phyloP scores from a whole-genome alignment of 768 basidiomycete genomes.

The Leucocoprinus birnbaumii region DNA sequence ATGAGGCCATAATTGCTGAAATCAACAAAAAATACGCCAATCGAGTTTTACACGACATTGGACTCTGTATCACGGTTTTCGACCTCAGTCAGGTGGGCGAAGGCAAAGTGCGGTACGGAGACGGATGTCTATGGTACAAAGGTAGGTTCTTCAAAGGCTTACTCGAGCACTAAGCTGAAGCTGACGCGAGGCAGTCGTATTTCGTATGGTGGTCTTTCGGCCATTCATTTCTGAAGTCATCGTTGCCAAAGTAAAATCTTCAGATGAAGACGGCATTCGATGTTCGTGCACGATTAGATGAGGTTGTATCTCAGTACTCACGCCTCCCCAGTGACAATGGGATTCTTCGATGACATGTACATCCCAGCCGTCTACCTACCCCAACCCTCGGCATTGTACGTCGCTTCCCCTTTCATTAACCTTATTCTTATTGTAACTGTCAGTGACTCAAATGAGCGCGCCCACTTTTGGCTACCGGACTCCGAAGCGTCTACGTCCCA shows the following conservation, averaged over 20 bases:
- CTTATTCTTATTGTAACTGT: neutral
- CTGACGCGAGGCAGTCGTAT: slow-evolving; percentile 55
- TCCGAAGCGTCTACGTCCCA: slow-evolving; percentile 48
- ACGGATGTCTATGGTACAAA: slow-evolving; percentile 94
- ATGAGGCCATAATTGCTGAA: slow-evolving; percentile 78
- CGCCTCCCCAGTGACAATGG: slow-evolving; percentile 62
- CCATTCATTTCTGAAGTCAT: slow-evolving; percentile 91
- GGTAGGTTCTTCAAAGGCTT: slow-evolving; percentile 38
- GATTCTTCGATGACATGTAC: slow-evolving; percentile 94
- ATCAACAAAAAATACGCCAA: slow-evolving; percentile 97
- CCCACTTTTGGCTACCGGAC: slow-evolving; percentile 80
- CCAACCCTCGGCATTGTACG: slow-evolving; percentile 77
- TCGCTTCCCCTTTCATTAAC: neutral
- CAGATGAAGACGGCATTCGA: slow-evolving; percentile 81
- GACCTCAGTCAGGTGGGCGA: slow-evolving; percentile 86
- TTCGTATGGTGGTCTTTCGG: slow-evolving; percentile 87
- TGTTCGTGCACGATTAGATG: slow-evolving; percentile 42
- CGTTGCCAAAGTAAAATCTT: slow-evolving; percentile 84
- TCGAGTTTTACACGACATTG: slow-evolving; percentile 84
- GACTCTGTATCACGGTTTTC: slow-evolving; percentile 87
- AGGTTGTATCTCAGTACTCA: neutral
- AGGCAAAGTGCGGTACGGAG: slow-evolving; percentile 91
- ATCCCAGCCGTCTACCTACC: slow-evolving; percentile 80
- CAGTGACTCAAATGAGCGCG: slow-evolving; percentile 81
- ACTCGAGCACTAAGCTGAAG: neutral